Base-by-base conservation (phyloP, 768 basidiomycete species). In the Lyophyllum semitale region DNA sequence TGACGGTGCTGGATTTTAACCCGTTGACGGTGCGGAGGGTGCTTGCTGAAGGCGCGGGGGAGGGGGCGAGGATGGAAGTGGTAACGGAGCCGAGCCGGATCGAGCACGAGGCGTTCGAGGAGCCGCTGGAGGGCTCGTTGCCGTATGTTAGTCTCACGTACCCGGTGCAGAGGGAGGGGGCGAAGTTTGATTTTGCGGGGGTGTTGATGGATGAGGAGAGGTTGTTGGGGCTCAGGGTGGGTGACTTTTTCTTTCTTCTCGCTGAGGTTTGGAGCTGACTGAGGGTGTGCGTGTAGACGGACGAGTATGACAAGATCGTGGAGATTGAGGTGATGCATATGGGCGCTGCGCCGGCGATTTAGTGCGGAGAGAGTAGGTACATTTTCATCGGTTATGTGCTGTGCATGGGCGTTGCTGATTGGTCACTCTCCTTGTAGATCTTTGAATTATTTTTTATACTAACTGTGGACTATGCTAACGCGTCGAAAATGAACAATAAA, bases 121-220 rank as follows among this genome's bases (percentile, higher is more conserved):
- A 68, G 38, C 51, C 50, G 8, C 65, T 73, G 0, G 27, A n/a
- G n/a, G 63, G 67, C 23, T 41, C 52, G 25, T 53, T 77, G 30
- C 68, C 68, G 5, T 77, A 67, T 54, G 60, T 69, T 0, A 57
- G 45, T 3, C 17, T n/a, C 38, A 18, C 38, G 38, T 15, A n/a
- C 4, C 17, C 8, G 38, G 38, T 8, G 61, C 51, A 27, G 43
- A 59, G 25, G 46, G 6, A 54, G 59, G 1, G 15, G 4, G 32
- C 5, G 63, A 60, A 11, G 42, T 12, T 44, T 25, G 26, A 38
- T 0, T 74, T 62, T 52, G 55, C 67, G 32, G 73, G 73, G 1
- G 55, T 75, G 11, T 53, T 78, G 53, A 59, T 77, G 59, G 75
- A 77, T 27, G 77, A 78, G 51, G 72, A 76, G 54, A 67, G 74